These are phyloP conservation scores for Camelina hispida DNA, from an alignment of 345 rosid genomes.

Conservation along the genomic window DNA sequence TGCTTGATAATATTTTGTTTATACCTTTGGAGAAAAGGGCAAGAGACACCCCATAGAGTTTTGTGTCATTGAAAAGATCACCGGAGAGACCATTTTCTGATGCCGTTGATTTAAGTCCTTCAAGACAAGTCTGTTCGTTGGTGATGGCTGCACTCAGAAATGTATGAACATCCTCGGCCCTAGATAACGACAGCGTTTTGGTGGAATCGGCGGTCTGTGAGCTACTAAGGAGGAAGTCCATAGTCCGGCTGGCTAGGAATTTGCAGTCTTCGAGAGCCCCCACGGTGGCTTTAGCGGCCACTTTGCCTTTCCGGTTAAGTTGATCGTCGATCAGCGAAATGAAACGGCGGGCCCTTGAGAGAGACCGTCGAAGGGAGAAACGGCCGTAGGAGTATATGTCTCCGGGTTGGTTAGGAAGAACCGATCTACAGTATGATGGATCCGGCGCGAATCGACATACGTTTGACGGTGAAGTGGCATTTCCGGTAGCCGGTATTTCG, in stretches of 20 bases:
- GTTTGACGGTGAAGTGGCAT: conserved; percentile 43
- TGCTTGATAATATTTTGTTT: conserved; percentile 47
- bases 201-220: conserved; percentile 56
- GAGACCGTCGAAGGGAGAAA: conserved; percentile 59
- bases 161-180: conserved; percentile 75
- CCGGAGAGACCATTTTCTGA: conserved; percentile 56
- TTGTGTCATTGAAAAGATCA: conserved; percentile 73
- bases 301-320: conserved; percentile 47
- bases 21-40: conserved; percentile 72
- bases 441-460: conserved; percentile 65
- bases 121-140: conserved; percentile 76
- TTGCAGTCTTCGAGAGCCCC: conserved; percentile 83
- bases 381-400: conserved; percentile 66
- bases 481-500: not conserved
- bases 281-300: conserved; percentile 49
- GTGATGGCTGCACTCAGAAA: conserved; percentile 78
- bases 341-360: conserved; percentile 65
- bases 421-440: conserved; percentile 66
- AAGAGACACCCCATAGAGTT: conserved; percentile 77
- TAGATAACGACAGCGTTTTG: conserved; percentile 44
- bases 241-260: conserved; percentile 56
- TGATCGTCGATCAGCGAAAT: conserved; percentile 52
- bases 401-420: conserved; percentile 56
- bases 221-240: conserved; percentile 60
- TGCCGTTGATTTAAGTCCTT: conserved; percentile 59